A percentile compares a stretch with the other conserved stretches of the same genome.
Evolutionary conservation across 1,139 yeast genomes (phyloP).

Genomic region (Torulaspora pretoriensis): DNA sequence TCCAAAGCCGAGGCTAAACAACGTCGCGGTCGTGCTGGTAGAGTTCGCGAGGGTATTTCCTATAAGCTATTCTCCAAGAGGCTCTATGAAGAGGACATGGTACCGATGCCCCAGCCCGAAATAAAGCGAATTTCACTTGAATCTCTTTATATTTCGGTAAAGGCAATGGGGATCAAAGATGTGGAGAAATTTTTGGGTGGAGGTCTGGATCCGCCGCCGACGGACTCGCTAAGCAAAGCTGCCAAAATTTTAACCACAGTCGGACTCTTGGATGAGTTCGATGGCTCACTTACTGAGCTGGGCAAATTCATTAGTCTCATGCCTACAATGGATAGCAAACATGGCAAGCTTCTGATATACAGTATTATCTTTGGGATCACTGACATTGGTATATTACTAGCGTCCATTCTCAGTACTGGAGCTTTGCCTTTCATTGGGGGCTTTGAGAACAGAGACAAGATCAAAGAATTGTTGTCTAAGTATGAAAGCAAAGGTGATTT

Average conservation of each 20-base stretch:
- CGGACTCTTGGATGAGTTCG: conserved; percentile 61
- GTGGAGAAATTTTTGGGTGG: conserved; percentile 64
- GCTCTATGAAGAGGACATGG: conserved; percentile 54
- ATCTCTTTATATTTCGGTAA: conserved; percentile 74
- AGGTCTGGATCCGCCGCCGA: conserved; percentile 79
- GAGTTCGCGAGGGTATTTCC: conserved; percentile 78
- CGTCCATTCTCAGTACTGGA: conserved; percentile 70
- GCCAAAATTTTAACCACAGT: conserved; percentile 56
- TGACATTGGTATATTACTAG: conserved; percentile 68
- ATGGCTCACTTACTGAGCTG: conserved; percentile 57
- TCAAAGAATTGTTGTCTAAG: conserved; percentile 48
- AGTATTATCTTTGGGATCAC: conserved; percentile 82
- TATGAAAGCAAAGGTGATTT: conserved; percentile 62
- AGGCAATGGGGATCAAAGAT: conserved; percentile 78
- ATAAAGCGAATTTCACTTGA: conserved; percentile 80
- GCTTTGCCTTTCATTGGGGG: conserved; percentile 60
- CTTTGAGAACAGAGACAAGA: conserved; percentile 59
- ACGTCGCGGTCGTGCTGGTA: conserved; percentile 98
- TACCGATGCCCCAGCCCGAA: conserved; percentile 78
- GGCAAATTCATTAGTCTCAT: conserved; percentile 79
- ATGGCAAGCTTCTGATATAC: conserved; percentile 75
- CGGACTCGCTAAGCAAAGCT: conserved; percentile 57
- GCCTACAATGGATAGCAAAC: conserved; percentile 76
- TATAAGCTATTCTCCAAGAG: conserved; percentile 71
- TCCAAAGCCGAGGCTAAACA: conserved; percentile 90